Percentiles rank a stretch among this genome's conserved stretches.
Conservation (phyloP, 306 rosid species). For the Cyamopsis tetragonoloba region DNA sequence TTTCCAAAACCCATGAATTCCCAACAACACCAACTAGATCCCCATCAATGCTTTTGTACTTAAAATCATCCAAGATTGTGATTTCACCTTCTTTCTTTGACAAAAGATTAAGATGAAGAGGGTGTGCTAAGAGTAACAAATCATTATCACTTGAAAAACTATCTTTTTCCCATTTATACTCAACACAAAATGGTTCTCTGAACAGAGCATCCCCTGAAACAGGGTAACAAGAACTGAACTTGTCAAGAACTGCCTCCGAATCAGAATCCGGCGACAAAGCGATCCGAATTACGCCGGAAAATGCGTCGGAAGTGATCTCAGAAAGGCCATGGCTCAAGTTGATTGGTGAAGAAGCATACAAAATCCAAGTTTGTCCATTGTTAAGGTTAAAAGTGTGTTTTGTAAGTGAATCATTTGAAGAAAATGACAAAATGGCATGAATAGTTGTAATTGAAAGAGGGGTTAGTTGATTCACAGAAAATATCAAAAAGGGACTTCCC, state of each 20-base stretch:
- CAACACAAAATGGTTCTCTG: conserved; percentile 51
- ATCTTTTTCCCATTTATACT: conserved; percentile 74
- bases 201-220: conserved; percentile 62
- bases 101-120: conserved; percentile 66
- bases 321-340: conserved; percentile 35
- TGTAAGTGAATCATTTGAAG: conserved; percentile 46
- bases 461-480: conserved; percentile 38
- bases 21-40: conserved; percentile 89
- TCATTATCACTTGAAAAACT: conserved; percentile 76
- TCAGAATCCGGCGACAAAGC: conserved; percentile 50
- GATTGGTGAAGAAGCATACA: conserved; percentile 60
- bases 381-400: conserved; percentile 56
- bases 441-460: conserved; percentile 56
- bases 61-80: conserved; percentile 51
- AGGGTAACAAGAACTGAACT: conserved; percentile 63
- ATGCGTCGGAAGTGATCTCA: conserved; percentile 47
- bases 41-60: conserved; percentile 80
- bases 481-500: conserved; percentile 77
- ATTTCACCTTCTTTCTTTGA: conserved; percentile 23
- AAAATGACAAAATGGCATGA: conserved; percentile 58
- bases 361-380: conserved; percentile 81
- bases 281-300: conserved; percentile 65
- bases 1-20: conserved; percentile 58
- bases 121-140: conserved; percentile 77
- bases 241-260: conserved; percentile 48